Percentiles rank a stretch among this genome's conserved stretches.
phyloP scores from a whole-genome alignment of 495 filamentous ascomycete genomes.

The Entonaema liquescens region DNA sequence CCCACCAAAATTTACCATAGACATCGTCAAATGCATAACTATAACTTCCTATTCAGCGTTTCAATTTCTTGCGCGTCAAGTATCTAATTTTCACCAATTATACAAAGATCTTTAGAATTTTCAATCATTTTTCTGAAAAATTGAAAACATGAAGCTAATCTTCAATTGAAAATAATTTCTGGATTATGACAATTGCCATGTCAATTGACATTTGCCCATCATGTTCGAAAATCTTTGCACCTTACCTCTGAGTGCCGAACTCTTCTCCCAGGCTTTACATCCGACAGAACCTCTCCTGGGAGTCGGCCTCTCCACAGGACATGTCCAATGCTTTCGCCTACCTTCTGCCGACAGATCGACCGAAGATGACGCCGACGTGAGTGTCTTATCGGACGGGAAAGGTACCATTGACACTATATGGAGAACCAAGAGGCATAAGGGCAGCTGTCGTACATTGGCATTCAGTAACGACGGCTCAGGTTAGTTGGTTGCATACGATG shows the following conservation, averaged over 20 bases:
- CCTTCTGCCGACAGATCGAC: constrained; percentile 63
- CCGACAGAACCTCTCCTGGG: constrained; percentile 83
- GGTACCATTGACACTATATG: constrained; percentile 83
- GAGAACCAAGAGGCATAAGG: constrained; percentile 89
- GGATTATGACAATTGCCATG: not conserved
- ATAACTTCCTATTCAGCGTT: not conserved
- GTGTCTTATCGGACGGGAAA: constrained; percentile 67
- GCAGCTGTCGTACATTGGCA: constrained; percentile 81
- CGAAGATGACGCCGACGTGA: constrained; percentile 57
- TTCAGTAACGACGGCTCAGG: constrained; percentile 79
- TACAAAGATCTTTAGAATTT: not conserved
- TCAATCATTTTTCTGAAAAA: not conserved
- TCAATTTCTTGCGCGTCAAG: not conserved
- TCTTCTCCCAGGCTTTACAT: constrained; percentile 90
- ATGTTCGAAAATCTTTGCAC: constrained; percentile 89
- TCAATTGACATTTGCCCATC: constrained; percentile 8
- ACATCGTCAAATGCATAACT: too few species aligned
- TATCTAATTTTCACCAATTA: not conserved
- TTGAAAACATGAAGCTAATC: not conserved
- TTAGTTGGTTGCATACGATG: constrained; percentile 36
- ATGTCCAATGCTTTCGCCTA: constrained; percentile 86
- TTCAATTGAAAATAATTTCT: not conserved
- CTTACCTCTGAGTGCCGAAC: constrained; percentile 83
- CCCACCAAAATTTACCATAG: too few species aligned
- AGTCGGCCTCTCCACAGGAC: constrained; percentile 82